phyloP scores from a whole-genome alignment of 164 flowering plant genomes.

The Cinnamomum micranthum region DNA sequence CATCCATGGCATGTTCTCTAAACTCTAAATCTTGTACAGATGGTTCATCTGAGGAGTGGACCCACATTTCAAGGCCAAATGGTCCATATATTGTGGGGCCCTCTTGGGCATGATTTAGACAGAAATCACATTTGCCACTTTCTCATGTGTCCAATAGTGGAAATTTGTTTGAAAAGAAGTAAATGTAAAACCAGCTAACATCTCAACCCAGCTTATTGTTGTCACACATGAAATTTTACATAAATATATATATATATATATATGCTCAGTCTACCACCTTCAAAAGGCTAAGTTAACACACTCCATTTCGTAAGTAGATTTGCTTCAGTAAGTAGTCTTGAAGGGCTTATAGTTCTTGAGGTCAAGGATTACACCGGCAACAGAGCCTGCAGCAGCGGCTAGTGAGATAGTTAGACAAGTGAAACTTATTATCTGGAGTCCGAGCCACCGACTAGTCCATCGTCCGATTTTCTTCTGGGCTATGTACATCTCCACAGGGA shows the following conservation, averaged over 20 bases:
- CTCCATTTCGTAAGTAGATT: background rate
- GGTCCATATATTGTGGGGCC: background rate
- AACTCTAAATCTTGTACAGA: no score
- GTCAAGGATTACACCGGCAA: slow-evolving; percentile 54
- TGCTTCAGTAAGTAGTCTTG: slow-evolving; percentile 33
- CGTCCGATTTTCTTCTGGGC: slow-evolving; percentile 35
- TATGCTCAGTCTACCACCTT: background rate
- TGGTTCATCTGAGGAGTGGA: background rate
- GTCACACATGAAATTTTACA: background rate
- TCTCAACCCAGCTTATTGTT: background rate
- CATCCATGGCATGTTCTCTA: background rate
- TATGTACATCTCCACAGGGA: slow-evolving; percentile 62
- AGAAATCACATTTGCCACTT: background rate
- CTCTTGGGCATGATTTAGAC: background rate
- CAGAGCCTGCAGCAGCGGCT: slow-evolving; percentile 53
- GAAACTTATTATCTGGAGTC: slow-evolving; percentile 44
- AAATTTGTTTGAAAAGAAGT: background rate
- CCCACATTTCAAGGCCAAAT: background rate
- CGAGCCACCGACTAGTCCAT: slow-evolving; percentile 42
- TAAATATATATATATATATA: no score
- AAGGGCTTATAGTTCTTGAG: slow-evolving; percentile 58
- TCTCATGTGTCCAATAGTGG: background rate
- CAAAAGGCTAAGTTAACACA: background rate
- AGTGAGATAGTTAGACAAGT: slow-evolving; percentile 41
- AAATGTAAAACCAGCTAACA: background rate